phyloP scores from a whole-genome alignment of 257 asterid genomes.

The Penstemon davidsonii region DNA sequence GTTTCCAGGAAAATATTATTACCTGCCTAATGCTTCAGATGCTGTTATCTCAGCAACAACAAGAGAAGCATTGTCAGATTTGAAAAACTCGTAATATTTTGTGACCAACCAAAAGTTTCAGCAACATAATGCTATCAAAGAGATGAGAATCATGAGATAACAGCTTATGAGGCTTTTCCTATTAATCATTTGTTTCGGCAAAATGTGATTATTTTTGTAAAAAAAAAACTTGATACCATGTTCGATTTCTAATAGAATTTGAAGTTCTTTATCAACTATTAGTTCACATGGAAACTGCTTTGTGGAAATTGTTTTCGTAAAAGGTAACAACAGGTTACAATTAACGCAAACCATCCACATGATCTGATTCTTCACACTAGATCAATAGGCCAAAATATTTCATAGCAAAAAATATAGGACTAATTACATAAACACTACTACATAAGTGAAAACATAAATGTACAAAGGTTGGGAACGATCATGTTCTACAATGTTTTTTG shows the following conservation, averaged over 20 bases:
- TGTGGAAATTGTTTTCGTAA: too few relatives aligned
- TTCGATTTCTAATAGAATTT: not conserved
- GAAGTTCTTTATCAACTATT: not conserved
- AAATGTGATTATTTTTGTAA: not conserved
- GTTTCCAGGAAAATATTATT: constrained; percentile 85
- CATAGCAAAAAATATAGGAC: too few relatives aligned
- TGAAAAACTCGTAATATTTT: constrained; percentile 57
- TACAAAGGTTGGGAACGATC: too few relatives aligned
- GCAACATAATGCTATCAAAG: not conserved
- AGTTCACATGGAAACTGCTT: too few relatives aligned
- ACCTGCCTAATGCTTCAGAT: constrained; percentile 97
- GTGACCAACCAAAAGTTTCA: not conserved
- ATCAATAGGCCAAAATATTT: too few relatives aligned
- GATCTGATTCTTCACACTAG: too few relatives aligned
- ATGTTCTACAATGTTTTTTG: not conserved
- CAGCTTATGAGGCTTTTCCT: not conserved
- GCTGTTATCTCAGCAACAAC: constrained; percentile 93
- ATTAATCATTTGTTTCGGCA: not conserved
- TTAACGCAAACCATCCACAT: too few relatives aligned
- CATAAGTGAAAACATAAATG: too few relatives aligned
- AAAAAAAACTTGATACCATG: not conserved
- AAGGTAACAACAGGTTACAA: too few relatives aligned
- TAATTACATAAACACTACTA: too few relatives aligned
- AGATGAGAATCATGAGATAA: not conserved
- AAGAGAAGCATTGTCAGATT: constrained; percentile 78